Evolutionary conservation across 768 basidiomycete genomes (phyloP).

Genomic region (Clitopilus hobsonii): DNA sequence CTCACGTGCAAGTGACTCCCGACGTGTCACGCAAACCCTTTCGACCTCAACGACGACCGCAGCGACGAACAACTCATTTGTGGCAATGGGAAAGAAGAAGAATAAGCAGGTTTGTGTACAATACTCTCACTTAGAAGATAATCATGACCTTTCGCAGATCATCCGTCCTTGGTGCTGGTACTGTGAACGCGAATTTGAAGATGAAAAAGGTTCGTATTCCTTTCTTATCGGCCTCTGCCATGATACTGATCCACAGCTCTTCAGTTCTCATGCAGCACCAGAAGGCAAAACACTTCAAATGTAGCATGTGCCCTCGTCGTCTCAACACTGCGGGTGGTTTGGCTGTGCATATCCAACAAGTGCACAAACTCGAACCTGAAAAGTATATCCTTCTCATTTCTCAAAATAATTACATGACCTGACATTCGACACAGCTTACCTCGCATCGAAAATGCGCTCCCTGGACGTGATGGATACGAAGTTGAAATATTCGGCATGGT

Average conservation of each 20-base stretch:
- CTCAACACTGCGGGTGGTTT: slow-evolving; percentile 97
- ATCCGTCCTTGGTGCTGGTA: slow-evolving; percentile 98
- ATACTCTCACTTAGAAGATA: neutral
- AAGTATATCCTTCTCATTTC: slow-evolving; percentile 41
- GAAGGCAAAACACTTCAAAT: slow-evolving; percentile 99
- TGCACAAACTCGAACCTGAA: slow-evolving; percentile 98
- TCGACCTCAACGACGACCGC: slow-evolving; percentile 2
- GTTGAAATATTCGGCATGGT: slow-evolving; percentile 99
- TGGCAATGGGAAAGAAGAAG: slow-evolving; percentile 54
- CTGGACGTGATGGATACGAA: slow-evolving; percentile 95
- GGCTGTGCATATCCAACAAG: slow-evolving; percentile 97
- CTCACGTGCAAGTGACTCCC: slow-evolving; percentile 3
- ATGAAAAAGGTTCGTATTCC: slow-evolving; percentile 81
- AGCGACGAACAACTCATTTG: neutral
- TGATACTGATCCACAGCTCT: slow-evolving; percentile 3
- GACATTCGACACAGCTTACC: slow-evolving; percentile 43
- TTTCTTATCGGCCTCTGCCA: neutral
- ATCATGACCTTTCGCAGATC: slow-evolving; percentile 38
- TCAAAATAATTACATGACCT: neutral
- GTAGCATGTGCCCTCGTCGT: slow-evolving; percentile 90
- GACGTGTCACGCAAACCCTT: slow-evolving; percentile 4
- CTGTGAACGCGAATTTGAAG: slow-evolving; percentile 98
- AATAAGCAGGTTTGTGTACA: slow-evolving; percentile 43
- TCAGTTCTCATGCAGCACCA: slow-evolving; percentile 98
- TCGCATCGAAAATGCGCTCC: slow-evolving; percentile 95